Percentiles rank a stretch among this genome's conserved stretches.
phyloP scores from a whole-genome alignment of 495 filamentous ascomycete genomes.

The Aspergillus campestris region DNA sequence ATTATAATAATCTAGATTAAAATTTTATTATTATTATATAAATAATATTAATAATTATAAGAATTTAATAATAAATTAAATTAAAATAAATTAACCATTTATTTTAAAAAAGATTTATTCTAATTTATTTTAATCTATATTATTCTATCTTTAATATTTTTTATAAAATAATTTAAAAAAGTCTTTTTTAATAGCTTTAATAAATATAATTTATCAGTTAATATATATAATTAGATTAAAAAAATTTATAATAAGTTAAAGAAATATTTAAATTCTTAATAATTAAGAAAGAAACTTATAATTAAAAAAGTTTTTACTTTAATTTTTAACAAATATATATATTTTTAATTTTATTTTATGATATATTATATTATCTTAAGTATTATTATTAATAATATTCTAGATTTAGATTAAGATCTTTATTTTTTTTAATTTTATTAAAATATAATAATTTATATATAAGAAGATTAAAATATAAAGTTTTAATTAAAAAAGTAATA shows the following conservation, averaged over 20 bases:
- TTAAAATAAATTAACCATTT: neutral
- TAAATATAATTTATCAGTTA: neutral
- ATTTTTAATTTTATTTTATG: neutral
- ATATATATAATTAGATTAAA: no score
- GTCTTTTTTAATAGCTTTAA: neutral
- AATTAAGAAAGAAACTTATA: neutral
- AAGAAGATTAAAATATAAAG: no score
- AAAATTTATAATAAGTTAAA: neutral
- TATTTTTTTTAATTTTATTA: no score
- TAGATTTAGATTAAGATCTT: no score
- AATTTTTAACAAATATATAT: neutral
- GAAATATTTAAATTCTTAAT: neutral
- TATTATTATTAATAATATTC: no score
- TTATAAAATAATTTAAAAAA: neutral
- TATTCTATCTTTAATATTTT: neutral
- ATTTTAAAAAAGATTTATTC: no score
- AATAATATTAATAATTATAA: neutral
- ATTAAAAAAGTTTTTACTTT: neutral
- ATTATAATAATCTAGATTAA: neutral
- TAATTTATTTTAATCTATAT: no score
- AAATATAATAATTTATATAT: no score
- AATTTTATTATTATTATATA: slow-evolving; percentile 1
- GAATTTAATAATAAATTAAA: slow-evolving; percentile 1
- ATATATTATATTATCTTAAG: no score
- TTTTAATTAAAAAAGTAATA: no score